These are phyloP conservation scores for Glutinoglossum americanum DNA, from an alignment of 495 filamentous ascomycete genomes.

Conservation along the genomic window DNA sequence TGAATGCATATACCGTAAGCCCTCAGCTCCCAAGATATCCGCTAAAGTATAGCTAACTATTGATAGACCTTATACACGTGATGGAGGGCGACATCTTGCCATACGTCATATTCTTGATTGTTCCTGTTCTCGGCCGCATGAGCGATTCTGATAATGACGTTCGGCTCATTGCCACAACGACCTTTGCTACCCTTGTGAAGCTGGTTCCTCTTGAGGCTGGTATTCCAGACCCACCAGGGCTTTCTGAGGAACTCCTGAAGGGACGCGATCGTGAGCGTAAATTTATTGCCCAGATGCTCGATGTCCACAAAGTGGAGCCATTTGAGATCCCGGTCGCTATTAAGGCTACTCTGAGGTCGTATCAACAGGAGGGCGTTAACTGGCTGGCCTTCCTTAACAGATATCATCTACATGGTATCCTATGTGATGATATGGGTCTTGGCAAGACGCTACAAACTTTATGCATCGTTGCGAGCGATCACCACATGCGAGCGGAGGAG, in stretches of 20 bases:
- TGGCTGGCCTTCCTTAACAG: slow-evolving; percentile 97
- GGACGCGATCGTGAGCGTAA: slow-evolving; percentile 84
- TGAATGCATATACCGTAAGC: slow-evolving; percentile 54
- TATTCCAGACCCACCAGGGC: slow-evolving; percentile 86
- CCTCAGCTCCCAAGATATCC: neutral
- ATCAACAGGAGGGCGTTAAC: slow-evolving; percentile 97
- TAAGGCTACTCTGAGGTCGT: slow-evolving; percentile 84
- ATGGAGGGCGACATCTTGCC: slow-evolving; percentile 94
- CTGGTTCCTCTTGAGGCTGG: slow-evolving; percentile 96
- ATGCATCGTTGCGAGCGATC: slow-evolving; percentile 93
- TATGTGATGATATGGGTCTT: slow-evolving; percentile 98
- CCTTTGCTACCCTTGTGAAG: slow-evolving; percentile 91
- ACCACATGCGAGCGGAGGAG: slow-evolving; percentile 80
- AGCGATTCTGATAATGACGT: slow-evolving; percentile 94
- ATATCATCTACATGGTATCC: slow-evolving; percentile 91
- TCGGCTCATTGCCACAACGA: slow-evolving; percentile 82
- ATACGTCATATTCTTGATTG: slow-evolving; percentile 96
- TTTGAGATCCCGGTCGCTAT: slow-evolving; percentile 90
- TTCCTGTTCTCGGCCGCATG: slow-evolving; percentile 97
- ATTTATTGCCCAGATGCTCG: slow-evolving; percentile 90
- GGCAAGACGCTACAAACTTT: slow-evolving; percentile 94
- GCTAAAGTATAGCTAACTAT: neutral
- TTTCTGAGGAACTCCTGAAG: slow-evolving; percentile 68
- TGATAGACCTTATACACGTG: slow-evolving; percentile 64
- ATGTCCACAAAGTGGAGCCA: slow-evolving; percentile 82